Percentiles rank a stretch among this genome's conserved stretches.
phyloP scores from a whole-genome alignment of 805 yeast genomes.

The Candida broadrunensis region DNA sequence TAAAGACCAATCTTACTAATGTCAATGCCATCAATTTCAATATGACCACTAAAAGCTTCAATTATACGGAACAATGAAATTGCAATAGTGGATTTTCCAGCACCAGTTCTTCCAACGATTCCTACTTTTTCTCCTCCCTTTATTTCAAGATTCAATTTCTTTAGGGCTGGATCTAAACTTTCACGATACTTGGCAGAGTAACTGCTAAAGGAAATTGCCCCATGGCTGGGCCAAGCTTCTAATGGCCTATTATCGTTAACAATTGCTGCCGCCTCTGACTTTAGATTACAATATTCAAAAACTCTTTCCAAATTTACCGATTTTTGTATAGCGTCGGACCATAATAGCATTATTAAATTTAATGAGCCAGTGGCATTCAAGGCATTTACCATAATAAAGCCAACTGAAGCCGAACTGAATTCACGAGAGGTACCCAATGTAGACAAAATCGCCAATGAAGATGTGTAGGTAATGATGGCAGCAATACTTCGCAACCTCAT shows the following conservation, averaged over 20 bases:
- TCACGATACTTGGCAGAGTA: constrained; percentile 85
- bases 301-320: constrained; percentile 35
- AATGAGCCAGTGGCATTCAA: constrained; percentile 28
- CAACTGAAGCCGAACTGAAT: constrained; percentile 32
- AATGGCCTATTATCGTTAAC: constrained; percentile 35
- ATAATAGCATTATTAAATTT: constrained; percentile 27
- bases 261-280: constrained; percentile 45
- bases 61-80: constrained; percentile 82
- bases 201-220: constrained; percentile 62
- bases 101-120: constrained; percentile 96
- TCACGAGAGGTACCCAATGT: constrained; percentile 19
- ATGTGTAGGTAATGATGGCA: constrained; percentile 25
- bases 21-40: constrained; percentile 67
- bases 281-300: constrained; percentile 33
- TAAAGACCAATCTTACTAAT: constrained; percentile 67
- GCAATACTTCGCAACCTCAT: constrained; percentile 35
- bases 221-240: constrained; percentile 67
- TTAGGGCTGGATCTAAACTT: constrained; percentile 76
- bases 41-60: constrained; percentile 69
- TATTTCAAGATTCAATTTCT: constrained; percentile 60
- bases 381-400: constrained; percentile 36
- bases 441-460: constrained; percentile 22
- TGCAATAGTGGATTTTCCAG: constrained; percentile 87
- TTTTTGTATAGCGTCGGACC: constrained; percentile 34
- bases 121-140: constrained; percentile 83